These are phyloP conservation scores for Calycina herbarum DNA, from an alignment of 2,329 filamentous ascomycete species.

Conservation along the genomic window DNA sequence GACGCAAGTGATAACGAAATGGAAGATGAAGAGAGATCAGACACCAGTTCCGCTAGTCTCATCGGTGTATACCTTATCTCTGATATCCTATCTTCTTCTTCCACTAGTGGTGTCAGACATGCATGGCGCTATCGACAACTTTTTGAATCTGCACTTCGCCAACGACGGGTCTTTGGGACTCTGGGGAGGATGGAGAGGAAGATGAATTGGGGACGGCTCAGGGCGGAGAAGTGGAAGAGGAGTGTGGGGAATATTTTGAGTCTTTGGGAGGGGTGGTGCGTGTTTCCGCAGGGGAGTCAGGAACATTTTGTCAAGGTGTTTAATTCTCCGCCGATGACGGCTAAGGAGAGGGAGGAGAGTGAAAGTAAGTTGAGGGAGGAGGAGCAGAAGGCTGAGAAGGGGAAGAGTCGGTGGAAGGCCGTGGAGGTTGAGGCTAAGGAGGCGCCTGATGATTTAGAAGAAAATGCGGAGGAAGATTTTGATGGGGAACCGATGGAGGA, in stretches of 20 bases:
- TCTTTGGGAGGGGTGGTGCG: conserved; percentile 67
- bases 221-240: conserved; percentile 65
- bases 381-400: conserved; percentile 34
- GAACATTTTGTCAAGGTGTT: conserved; percentile 71
- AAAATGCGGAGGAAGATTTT: conserved; percentile 45
- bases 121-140: conserved; percentile 69
- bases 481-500: conserved; percentile 47
- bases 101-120: conserved; percentile 62
- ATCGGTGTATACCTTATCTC: conserved; percentile 79
- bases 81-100: conserved; percentile 66
- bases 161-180: conserved; percentile 60
- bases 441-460: conserved; percentile 42
- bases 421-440: conserved; percentile 40
- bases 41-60: conserved; percentile 72
- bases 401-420: conserved; percentile 39
- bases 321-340: conserved; percentile 63
- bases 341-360: conserved; percentile 36
- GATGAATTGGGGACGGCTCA: conserved; percentile 65
- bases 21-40: conserved; percentile 49
- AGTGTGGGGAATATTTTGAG: conserved; percentile 56
- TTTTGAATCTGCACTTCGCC: conserved; percentile 61
- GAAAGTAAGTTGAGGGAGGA: conserved; percentile 37
- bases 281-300: conserved; percentile 73
- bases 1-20: conserved; percentile 41
- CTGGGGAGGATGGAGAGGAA: conserved; percentile 63